Evolutionary conservation across 2,329 filamentous ascomycete species (phyloP), one percentile per base, ranked within the genome.

Genomic region (Aspergillus quadrilineatus): DNA sequence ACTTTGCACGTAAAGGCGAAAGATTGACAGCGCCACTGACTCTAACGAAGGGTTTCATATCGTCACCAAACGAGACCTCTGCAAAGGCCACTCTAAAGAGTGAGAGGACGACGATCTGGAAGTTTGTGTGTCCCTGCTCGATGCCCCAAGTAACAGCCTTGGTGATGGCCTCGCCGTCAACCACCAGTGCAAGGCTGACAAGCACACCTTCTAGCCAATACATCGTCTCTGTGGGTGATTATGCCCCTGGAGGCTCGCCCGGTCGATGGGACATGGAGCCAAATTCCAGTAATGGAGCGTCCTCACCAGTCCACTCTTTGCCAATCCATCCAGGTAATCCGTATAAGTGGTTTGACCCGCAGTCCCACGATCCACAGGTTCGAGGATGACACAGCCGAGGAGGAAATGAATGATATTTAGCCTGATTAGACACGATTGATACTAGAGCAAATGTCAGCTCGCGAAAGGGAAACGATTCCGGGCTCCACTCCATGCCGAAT

Each of bases 381-480:
- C 9, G 30, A 32, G 30, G 30, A 10, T 32, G 6, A 32, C 30
- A 32, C 30, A 32, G 30, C 6, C 9, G 30, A 32, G 30, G 30
- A 6, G 30, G 30, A 10, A 32, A 32, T 30, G 48, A 56, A 47
- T 56, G 48, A 22, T 51, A 56, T n/a, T 8, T 51, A 30, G 48
- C 32, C 32, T 56, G 47, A 8, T 41, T 30, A 43, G 54, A 56
- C 6, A 48, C 48, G 28, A 56, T 56, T 42, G 54, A 56, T 47
- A 56, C 48, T 14, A 56, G 54, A 41, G 54, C 48, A 47, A 56
- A 56, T 3, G 14, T 26, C 54, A 56, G 39, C 41, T 56, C 54
- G 22, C 54, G 54, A 41, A 56, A 56, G 26, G 54, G 54, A 41
- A 56, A 47, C n/a, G 54, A 56, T 41, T 56, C 54, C 6, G 54